Evolutionary conservation across 2,329 filamentous ascomycete genomes (phyloP), one percentile per base, ranked within the genome.

Genomic region (Didymella lethalis): DNA sequence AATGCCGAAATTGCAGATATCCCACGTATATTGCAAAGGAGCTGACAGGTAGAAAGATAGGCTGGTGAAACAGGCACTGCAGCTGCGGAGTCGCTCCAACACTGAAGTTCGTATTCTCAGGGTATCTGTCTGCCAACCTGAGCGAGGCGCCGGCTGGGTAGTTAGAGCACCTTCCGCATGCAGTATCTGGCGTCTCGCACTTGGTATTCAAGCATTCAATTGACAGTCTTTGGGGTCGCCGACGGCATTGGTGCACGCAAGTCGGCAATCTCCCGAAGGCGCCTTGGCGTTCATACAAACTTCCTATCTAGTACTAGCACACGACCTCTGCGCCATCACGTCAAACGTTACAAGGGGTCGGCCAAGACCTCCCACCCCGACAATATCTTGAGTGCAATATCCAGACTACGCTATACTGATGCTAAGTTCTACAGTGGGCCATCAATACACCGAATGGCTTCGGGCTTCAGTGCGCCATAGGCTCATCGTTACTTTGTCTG

Each of bases 231-330:
- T 11, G 6, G 38, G 8, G 18, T 7, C 38, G 7, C 38, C n/a
- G n/a, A 8, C 6, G 34, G 14, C 25, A 41, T 54, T 54, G 23
- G 51, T 32, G 32, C 25, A 41, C 16, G 12, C 18, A 11, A 25
- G 28, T 48, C 34, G 44, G 34, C 41, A 23, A 36, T 29, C 40
- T 32, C 25, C 31, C 32, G 41, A 23, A n/a, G 16, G 36, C 31
- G 16, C 10, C 49, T 54, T 47, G 50, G 43, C 43, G 16, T 41
- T 16, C 12, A 25, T 54, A 48, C 51, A 54, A 43, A 48, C 51
- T 54, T 38, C 51, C 45, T 54, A 20, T 44, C 28, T 18, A 2
- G 52, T 10, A 41, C 52, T 55, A 48, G 52, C 29, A 23, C 29
- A 18, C 28, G 10, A 8, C 29, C 20, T 10, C 28, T 44, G 12